phyloP scores from a whole-genome alignment of 805 yeast genomes.

The Debaryomyces maramus region DNA sequence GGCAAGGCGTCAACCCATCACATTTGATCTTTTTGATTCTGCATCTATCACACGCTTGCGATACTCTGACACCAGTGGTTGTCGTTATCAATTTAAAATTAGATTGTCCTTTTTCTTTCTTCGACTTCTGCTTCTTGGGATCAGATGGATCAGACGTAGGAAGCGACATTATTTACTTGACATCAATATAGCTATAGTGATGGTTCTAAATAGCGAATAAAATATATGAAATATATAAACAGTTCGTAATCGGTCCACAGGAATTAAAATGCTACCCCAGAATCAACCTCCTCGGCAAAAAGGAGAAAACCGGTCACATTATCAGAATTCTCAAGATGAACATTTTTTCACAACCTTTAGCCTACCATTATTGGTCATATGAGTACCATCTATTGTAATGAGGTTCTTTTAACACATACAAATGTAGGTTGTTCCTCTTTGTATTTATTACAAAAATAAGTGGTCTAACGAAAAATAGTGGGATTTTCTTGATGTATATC shows the following conservation, averaged over 20 bases:
- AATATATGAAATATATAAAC: background rate
- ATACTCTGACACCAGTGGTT: conserved; percentile 49
- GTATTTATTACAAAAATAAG: too few relatives aligned
- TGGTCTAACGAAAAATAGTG: too few relatives aligned
- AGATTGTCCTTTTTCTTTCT: conserved; percentile 19
- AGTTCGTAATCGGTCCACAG: background rate
- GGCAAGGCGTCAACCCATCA: conserved; percentile 71
- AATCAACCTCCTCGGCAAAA: background rate
- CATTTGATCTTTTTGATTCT: conserved; percentile 75
- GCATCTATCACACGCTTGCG: conserved; percentile 83
- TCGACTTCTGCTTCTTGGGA: background rate
- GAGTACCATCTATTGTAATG: too few relatives aligned
- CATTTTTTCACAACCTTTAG: background rate
- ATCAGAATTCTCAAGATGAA: background rate
- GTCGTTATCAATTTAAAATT: conserved; percentile 40
- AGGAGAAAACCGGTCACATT: background rate
- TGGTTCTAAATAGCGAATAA: background rate
- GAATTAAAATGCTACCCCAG: conserved; percentile 2
- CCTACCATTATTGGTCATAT: too few relatives aligned
- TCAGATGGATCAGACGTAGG: background rate
- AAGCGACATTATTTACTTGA: background rate
- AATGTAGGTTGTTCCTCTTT: too few relatives aligned
- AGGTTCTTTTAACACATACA: too few relatives aligned
- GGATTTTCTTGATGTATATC: too few relatives aligned
- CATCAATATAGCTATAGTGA: background rate